Evolutionary conservation across 2,329 filamentous ascomycete genomes (phyloP), one percentile per base, ranked within the genome.

Genomic region (Diaporthe humulicola): DNA sequence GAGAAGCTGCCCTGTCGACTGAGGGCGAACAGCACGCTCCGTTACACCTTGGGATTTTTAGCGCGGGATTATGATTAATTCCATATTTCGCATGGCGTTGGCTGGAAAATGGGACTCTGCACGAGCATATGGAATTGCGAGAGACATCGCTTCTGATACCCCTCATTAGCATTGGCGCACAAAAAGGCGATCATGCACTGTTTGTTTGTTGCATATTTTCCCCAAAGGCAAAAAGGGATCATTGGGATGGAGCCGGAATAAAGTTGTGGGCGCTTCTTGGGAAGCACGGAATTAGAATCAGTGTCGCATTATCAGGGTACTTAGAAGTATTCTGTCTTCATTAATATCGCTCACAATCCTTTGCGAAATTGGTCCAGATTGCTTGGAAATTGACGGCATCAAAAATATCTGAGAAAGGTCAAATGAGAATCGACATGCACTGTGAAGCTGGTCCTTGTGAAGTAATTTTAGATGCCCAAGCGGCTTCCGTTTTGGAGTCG

Each of bases 1-100:
- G 76, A 84, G 88, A 66, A 87, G 87, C 80, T 76, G 70, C 54
- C 75, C 71, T 10, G 28, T 77, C 81, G 75, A 76, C 77, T 80
- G 67, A 81, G 81, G 30, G 30, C 30, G 17, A 8, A 14, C 14
- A 15, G 70, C 14, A 36, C 22, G 17, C 40, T 14, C 15, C 14
- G 7, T 25, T 33, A 8, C 38, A 30, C 9, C 42, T 61, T 61
- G 54, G 54, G 22, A 2, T 48, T 33, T 50, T 19, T 60, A 25
- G 38, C 12, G 28, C 66, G 48, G 25, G 17, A 58, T 50, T 33
- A 74, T 71, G 54, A 10, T 52, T 52, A 19, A 52, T 52, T 42
- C 61, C 66, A 45, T 71, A 45, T 54, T 40, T 36, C 45, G 61
- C 22, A 57, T 54, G 73, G 73, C 73, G 73, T 75, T 75, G 60